These are phyloP conservation scores for Achaetomiella virescens DNA, from an alignment of 495 filamentous ascomycete species.

Conservation along the genomic window DNA sequence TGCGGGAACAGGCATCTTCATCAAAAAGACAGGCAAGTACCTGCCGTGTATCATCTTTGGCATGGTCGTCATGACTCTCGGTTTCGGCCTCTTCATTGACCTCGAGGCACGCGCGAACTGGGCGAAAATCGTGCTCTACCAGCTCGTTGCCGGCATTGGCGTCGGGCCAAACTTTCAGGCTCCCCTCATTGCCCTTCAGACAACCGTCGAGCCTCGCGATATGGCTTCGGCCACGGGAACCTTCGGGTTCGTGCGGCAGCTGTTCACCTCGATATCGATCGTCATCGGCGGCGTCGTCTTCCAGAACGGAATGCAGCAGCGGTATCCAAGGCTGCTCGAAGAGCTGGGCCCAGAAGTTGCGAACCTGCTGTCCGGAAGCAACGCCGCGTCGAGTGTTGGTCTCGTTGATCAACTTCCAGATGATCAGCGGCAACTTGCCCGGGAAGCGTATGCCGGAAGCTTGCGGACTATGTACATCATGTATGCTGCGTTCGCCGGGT, in stretches of 20 bases:
- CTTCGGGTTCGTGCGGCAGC: constrained; percentile 65
- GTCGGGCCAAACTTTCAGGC: constrained; percentile 64
- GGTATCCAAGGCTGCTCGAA: constrained; percentile 31
- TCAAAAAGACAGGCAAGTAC: constrained; percentile 64
- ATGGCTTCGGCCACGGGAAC: constrained; percentile 73
- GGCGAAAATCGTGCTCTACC: constrained; percentile 55
- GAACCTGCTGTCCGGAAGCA: constrained; percentile 39
- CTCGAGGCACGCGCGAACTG: constrained; percentile 45
- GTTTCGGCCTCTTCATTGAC: constrained; percentile 59
- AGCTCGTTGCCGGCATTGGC: constrained; percentile 62
- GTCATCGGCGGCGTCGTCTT: constrained; percentile 80
- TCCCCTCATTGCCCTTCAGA: constrained; percentile 74
- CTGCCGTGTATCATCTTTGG: constrained; percentile 51
- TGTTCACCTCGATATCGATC: constrained; percentile 64
- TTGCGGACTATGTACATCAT: constrained; percentile 65
- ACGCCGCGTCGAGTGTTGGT: constrained; percentile 54
- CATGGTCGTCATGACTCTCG: constrained; percentile 52
- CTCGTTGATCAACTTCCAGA: constrained; percentile 47
- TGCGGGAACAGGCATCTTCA: constrained; percentile 59
- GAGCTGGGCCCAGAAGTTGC: constrained; percentile 41
- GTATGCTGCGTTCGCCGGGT: constrained; percentile 49
- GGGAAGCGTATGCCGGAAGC: constrained; percentile 49
- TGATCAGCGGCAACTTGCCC: constrained; percentile 42
- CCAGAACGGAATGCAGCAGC: constrained; percentile 53
- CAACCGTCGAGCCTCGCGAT: constrained; percentile 59